A percentile compares a stretch with the other conserved stretches of the same genome.
These are phyloP conservation scores for Nymphaea colorata DNA, from an alignment of 164 flowering plant genomes.

Conservation along the genomic window DNA sequence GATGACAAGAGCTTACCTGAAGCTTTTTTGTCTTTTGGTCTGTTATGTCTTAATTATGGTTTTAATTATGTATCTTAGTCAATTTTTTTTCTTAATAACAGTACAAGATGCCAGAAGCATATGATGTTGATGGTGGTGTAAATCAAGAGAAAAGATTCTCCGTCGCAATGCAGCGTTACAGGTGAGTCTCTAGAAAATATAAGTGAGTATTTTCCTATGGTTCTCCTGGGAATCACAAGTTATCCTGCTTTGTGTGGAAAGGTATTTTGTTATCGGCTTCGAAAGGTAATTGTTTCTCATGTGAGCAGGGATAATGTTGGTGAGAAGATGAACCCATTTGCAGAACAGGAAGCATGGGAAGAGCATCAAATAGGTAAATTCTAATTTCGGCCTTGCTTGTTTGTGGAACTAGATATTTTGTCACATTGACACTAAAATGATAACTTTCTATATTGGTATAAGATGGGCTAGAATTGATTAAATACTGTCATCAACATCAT, in stretches of 20 bases:
- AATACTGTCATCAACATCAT: too few species aligned
- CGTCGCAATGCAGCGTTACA: conserved; percentile 78
- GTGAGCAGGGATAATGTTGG: conserved; percentile 43
- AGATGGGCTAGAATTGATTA: too few species aligned
- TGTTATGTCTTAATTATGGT: too few species aligned
- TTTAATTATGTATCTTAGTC: not conserved
- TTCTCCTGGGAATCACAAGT: too few species aligned
- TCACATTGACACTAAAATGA: too few species aligned
- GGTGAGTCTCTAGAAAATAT: conserved; percentile 25
- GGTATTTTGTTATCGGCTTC: not conserved
- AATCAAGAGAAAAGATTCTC: conserved; percentile 92
- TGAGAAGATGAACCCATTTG: conserved; percentile 97
- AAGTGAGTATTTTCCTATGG: not conserved
- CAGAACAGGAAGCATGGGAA: conserved; percentile 99
- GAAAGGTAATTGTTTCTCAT: not conserved
- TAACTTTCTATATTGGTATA: too few species aligned
- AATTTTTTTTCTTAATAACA: conserved; percentile 44
- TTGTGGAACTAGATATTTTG: too few species aligned
- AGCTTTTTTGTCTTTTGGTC: too few species aligned
- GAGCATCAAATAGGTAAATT: conserved; percentile 83
- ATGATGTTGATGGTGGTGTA: conserved; percentile 80
- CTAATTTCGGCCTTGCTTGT: not conserved
- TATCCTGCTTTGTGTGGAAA: not conserved
- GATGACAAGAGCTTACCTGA: too few species aligned
- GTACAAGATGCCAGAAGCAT: conserved; percentile 98